phyloP scores from a whole-genome alignment of 352 stramenopile genomes.

The Phytophthora melonis region DNA sequence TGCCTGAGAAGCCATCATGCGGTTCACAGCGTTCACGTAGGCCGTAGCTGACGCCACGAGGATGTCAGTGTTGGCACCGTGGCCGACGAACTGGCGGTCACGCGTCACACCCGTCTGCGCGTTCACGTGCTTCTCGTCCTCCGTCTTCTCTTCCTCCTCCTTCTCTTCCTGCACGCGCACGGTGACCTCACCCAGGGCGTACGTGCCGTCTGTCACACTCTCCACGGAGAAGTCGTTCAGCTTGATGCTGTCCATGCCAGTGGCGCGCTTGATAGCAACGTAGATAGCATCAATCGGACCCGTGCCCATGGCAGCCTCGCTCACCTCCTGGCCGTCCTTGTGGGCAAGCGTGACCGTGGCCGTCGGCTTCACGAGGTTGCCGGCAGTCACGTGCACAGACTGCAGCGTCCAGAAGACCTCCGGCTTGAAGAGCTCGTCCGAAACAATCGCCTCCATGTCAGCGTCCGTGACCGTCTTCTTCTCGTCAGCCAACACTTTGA shows the following conservation, averaged over 20 bases:
- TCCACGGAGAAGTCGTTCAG: conserved; percentile 91
- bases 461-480: conserved; percentile 94
- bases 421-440: conserved; percentile 91
- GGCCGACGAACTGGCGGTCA: conserved; percentile 89
- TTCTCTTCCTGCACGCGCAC: conserved; percentile 82
- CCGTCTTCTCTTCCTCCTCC: conserved; percentile 53
- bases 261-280: conserved; percentile 87
- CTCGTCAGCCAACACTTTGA: conserved; percentile 91
- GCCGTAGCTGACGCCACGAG: conserved; percentile 88
- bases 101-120: conserved; percentile 85
- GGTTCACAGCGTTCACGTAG: conserved; percentile 91
- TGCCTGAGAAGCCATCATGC: conserved; percentile 78
- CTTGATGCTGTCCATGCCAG: conserved; percentile 81
- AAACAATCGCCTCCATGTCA: conserved; percentile 92
- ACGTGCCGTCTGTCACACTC: conserved; percentile 89
- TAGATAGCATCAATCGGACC: conserved; percentile 91
- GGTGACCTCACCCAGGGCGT: conserved; percentile 88
- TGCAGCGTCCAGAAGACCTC: conserved; percentile 91
- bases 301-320: conserved; percentile 88
- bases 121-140: conserved; percentile 82
- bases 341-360: conserved; percentile 90
- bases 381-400: conserved; percentile 90
- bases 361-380: conserved; percentile 91
- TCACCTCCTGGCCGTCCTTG: conserved; percentile 92
- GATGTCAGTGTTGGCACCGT: conserved; percentile 92